phyloP scores from a whole-genome alignment of 1,139 yeast species.

The Geotrichum histeridarum region DNA sequence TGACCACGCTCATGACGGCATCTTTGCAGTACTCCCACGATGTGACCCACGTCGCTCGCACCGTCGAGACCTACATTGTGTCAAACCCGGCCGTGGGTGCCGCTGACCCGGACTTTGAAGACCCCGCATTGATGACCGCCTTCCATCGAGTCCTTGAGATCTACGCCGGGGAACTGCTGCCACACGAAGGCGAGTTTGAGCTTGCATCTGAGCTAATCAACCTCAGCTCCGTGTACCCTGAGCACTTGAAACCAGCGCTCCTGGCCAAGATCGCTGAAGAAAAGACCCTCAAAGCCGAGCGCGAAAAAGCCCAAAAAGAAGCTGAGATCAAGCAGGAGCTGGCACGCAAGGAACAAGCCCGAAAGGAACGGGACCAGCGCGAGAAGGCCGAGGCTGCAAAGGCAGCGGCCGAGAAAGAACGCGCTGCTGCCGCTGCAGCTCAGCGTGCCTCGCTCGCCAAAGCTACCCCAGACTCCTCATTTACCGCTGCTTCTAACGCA shows the following conservation, averaged over 20 bases:
- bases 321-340: neutral
- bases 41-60: slow-evolving; percentile 7
- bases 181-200: slow-evolving; percentile 5
- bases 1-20: slow-evolving; percentile 1
- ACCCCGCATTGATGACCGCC: neutral
- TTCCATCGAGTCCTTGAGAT: slow-evolving; percentile 9
- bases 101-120: neutral
- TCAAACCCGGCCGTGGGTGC: neutral
- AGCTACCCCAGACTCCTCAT: neutral
- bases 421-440: neutral
- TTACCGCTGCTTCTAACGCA: neutral
- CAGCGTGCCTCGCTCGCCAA: neutral
- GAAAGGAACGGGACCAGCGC: neutral
- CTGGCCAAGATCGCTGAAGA: slow-evolving; percentile 5
- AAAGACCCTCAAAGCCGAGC: neutral
- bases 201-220: slow-evolving; percentile 8
- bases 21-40: slow-evolving; percentile 12
- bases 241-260: neutral
- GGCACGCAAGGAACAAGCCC: neutral
- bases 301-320: neutral
- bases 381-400: neutral
- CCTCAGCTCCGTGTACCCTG: slow-evolving; percentile 6
- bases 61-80: slow-evolving; percentile 5
- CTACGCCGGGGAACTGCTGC: slow-evolving; percentile 7
- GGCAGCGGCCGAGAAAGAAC: neutral